Evolutionary conservation across 768 basidiomycete genomes (phyloP), one percentile per base, ranked within the genome.

Genomic region (Boletus rubropictus): DNA sequence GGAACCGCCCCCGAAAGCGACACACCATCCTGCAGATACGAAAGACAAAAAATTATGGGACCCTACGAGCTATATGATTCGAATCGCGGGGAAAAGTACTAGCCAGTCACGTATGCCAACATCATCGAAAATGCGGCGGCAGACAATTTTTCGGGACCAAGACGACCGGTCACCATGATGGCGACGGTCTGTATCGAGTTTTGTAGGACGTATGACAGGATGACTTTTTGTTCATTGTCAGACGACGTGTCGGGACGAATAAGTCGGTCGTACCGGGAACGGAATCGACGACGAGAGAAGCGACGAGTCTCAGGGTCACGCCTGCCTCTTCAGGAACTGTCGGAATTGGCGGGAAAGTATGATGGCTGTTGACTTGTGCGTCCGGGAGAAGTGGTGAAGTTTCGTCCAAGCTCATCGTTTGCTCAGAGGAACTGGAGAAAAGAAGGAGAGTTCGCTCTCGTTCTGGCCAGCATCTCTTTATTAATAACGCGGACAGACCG

Each of bases 31-130:
- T 87, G 63, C 56, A 48, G 42, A 51, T 25, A 49, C 44, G 48
- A 31, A 38, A 38, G n/a, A n/a, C n/a, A n/a, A 59, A 61, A 56
- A 70, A 77, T n/a, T 60, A 72, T 79, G 76, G 78, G 78, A 81
- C 75, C 76, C 72, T 68, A 59, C 49, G 57, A 39, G 56, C 46
- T n/a, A 18, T 31, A 54, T 44, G 49, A 41, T 25, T 50, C 39
- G 63, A 57, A 38, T 48, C 52, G 48, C 44, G 46, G 50, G 24
- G 51, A 8, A 25, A 59, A 22, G 59, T 63, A 82, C 81, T 81
- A 67, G 78, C 84, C 82, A 73, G 86, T 84, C 7, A 86, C 86
- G 60, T 80, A 84, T 12, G 84, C 85, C 55, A 89, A 66, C 85
- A 88, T 88, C 60, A 84, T 68, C 24, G 82, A 75, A 56, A 87